These are phyloP conservation scores for Cryptosporidium tyzzeri DNA, from an alignment of 169 alveolate genomes.

Conservation along the genomic window DNA sequence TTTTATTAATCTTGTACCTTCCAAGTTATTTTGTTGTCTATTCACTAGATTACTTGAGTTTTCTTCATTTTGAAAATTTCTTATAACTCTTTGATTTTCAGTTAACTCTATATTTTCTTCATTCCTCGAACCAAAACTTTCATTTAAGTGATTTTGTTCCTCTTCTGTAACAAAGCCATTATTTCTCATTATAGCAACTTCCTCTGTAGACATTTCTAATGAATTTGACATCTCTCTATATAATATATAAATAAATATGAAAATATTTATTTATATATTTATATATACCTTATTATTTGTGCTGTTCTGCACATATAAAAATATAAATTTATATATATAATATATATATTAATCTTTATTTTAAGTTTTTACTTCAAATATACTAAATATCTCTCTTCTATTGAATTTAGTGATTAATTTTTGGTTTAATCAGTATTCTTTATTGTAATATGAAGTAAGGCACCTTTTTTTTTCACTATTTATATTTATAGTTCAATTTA, in stretches of 20 bases:
- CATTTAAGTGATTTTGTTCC: background rate
- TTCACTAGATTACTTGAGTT: no score
- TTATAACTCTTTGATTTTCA: background rate
- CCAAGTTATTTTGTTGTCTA: background rate
- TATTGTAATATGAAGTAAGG: no score
- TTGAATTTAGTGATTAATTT: background rate
- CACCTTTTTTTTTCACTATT: background rate
- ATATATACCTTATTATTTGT: background rate
- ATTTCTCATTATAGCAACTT: background rate
- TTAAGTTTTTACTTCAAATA: no score
- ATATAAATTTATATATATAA: no score
- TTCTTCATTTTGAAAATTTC: background rate
- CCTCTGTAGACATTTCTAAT: background rate
- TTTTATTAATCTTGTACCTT: background rate
- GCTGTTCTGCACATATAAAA: background rate
- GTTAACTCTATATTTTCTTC: slow-evolving; percentile 14
- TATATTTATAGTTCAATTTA: no score
- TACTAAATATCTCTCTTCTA: background rate
- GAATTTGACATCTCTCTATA: background rate
- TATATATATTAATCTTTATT: no score
- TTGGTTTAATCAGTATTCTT: background rate
- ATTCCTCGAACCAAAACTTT: background rate
- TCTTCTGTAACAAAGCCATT: background rate
- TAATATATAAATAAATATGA: background rate
- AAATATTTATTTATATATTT: no score